A percentile compares a stretch with the other conserved stretches of the same genome.
Conservation (phyloP, 2,329 filamentous ascomycete genomes). For the Colletotrichum sp. region DNA sequence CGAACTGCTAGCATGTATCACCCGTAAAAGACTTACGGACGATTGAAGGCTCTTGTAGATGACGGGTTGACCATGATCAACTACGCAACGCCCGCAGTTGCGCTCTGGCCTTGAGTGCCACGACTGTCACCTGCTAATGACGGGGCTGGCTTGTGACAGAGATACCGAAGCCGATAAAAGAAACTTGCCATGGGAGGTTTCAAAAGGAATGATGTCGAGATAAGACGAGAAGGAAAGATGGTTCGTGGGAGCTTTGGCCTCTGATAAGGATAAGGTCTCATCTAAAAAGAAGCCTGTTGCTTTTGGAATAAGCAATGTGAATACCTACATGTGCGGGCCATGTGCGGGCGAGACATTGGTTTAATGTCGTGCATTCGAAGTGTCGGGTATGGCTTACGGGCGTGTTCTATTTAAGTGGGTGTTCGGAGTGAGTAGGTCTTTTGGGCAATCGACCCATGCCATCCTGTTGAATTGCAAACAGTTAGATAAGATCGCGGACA, state of each 20-base stretch:
- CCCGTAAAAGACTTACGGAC: too few relatives aligned
- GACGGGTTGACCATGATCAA: fast-evolving
- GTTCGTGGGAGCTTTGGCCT: neutral
- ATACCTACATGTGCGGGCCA: neutral
- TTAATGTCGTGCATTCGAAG: neutral
- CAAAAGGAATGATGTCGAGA: neutral
- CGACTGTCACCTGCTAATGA: neutral
- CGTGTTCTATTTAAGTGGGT: neutral
- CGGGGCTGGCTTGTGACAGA: neutral
- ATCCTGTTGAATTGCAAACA: too few relatives aligned
- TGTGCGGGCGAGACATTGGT: neutral
- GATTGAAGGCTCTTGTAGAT: neutral
- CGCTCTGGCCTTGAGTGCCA: neutral
- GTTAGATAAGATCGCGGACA: too few relatives aligned
- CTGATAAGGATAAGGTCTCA: neutral
- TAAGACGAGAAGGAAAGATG: neutral
- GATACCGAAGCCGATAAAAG: neutral
- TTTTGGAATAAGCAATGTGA: neutral
- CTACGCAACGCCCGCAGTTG: neutral
- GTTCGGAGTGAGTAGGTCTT: too few relatives aligned
- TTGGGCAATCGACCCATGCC: too few relatives aligned
- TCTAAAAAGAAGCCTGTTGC: neutral
- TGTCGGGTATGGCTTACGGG: neutral
- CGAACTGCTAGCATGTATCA: too few relatives aligned
- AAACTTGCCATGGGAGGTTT: neutral